Conservation (phyloP, 2,329 filamentous ascomycete species). For the Tolypocladium ophioglossoides region DNA sequence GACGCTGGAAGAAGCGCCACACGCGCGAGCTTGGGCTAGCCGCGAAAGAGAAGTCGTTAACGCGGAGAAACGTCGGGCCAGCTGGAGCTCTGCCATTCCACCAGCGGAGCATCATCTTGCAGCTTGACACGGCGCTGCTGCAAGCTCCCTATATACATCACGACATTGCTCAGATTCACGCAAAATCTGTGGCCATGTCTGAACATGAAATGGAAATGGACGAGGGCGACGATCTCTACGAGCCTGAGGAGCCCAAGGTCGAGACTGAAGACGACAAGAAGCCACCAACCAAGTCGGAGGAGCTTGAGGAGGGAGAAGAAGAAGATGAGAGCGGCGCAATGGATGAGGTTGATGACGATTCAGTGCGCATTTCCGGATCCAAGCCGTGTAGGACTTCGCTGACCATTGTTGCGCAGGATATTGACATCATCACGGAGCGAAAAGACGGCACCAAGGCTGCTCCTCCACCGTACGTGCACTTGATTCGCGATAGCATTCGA, state of each 20-base stretch:
- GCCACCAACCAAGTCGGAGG: conserved; percentile 31
- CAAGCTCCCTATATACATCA: background rate
- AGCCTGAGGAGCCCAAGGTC: conserved; percentile 42
- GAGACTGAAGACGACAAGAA: conserved; percentile 20
- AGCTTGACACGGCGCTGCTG: background rate
- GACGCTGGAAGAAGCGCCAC: background rate
- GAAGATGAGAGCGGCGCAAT: conserved; percentile 51
- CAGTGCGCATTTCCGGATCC: conserved; percentile 10
- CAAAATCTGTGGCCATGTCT: conserved; percentile 1
- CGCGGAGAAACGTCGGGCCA: conserved; percentile 19
- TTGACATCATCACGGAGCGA: conserved; percentile 58
- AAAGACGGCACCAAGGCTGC: conserved; percentile 53
- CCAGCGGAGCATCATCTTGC: background rate
- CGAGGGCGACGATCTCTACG: conserved; percentile 59
- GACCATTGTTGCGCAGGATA: conserved; percentile 35
- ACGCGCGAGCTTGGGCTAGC: background rate
- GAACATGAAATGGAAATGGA: conserved; percentile 49
- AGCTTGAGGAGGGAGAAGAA: conserved; percentile 54
- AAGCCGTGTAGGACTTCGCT: background rate
- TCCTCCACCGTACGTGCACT: conserved; percentile 41
- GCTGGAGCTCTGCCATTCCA: conserved; percentile 4
- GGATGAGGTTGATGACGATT: conserved; percentile 48
- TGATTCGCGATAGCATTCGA: background rate
- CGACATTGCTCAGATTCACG: background rate
- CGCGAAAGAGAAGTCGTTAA: background rate